These are phyloP conservation scores for Bipolaris sorokiniana DNA, from an alignment of 2,329 filamentous ascomycete species.

Conservation along the genomic window DNA sequence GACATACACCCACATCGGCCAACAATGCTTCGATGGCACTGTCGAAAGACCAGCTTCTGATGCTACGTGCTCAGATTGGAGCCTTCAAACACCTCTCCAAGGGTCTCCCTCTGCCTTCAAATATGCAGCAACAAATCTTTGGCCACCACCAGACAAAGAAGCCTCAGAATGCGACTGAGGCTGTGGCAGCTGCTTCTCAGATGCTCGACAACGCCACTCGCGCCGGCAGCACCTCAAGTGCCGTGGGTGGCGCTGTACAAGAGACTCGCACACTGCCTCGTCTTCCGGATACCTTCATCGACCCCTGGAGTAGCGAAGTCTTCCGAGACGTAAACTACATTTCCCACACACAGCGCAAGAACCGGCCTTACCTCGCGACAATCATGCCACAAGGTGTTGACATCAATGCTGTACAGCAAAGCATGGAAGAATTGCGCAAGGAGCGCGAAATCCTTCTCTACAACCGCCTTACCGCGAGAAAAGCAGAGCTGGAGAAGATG, in stretches of 20 bases:
- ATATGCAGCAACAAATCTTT: conserved; percentile 84
- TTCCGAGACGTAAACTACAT: conserved; percentile 74
- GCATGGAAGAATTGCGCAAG: conserved; percentile 67
- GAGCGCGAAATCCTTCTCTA: conserved; percentile 88
- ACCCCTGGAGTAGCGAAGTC: conserved; percentile 47
- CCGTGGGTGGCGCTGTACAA: conserved; percentile 49
- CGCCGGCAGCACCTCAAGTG: conserved; percentile 42
- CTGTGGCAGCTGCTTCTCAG: conserved; percentile 55
- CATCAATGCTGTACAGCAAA: conserved; percentile 64
- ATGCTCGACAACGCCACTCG: conserved; percentile 59
- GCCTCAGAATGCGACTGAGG: conserved; percentile 47
- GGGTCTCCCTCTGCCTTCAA: conserved; percentile 78
- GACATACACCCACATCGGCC: conserved; percentile 43
- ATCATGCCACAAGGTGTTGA: conserved; percentile 90
- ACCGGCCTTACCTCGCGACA: conserved; percentile 81
- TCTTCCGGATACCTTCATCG: conserved; percentile 62
- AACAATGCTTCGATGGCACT: conserved; percentile 31
- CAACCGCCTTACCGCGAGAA: conserved; percentile 86
- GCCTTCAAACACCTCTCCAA: conserved; percentile 91
- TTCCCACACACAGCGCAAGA: conserved; percentile 76
- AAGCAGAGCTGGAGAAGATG: conserved; percentile 80
- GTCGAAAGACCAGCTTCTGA: conserved; percentile 73
- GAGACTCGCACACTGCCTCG: conserved; percentile 38
- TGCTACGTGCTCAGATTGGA: conserved; percentile 83
- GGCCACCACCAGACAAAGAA: conserved; percentile 69